phyloP scores from a whole-genome alignment of 2,329 filamentous ascomycete genomes.

The Hansfordia pulvinata region DNA sequence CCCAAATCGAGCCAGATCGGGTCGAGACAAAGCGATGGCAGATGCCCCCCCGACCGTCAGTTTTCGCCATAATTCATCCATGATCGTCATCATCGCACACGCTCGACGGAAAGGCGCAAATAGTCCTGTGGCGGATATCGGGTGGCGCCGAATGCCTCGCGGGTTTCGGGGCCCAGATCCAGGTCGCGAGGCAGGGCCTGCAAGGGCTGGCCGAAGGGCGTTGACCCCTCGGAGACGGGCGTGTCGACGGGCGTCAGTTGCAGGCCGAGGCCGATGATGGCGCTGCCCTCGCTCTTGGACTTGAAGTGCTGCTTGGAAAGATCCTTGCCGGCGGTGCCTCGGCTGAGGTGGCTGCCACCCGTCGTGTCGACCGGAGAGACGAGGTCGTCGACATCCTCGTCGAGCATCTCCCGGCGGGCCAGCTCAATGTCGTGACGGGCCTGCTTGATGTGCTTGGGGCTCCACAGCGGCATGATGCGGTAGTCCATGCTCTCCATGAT shows the following conservation, averaged over 20 bases:
- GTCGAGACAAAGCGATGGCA: no score
- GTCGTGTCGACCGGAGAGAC: no score
- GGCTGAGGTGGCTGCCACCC: no score
- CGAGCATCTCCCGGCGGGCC: constrained; percentile 26
- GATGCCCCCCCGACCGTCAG: no score
- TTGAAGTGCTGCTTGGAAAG: constrained; percentile 18
- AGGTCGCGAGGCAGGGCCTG: constrained; percentile 4
- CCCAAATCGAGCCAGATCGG: no score
- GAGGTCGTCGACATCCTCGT: constrained; percentile 6
- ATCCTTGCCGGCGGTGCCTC: no score
- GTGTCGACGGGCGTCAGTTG: constrained; percentile 27
- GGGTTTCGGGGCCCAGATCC: constrained; percentile 7
- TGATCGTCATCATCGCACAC: no score
- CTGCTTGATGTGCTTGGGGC: constrained; percentile 40
- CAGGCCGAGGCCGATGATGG: constrained; percentile 23
- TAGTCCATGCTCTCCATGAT: constrained; percentile 53
- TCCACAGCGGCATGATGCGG: constrained; percentile 46
- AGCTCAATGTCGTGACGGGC: constrained; percentile 52
- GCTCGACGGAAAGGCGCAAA: constrained; percentile 9
- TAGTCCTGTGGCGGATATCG: constrained; percentile 9
- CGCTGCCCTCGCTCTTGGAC: constrained; percentile 24
- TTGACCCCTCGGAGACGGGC: constrained; percentile 16
- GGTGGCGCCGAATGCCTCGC: constrained; percentile 10
- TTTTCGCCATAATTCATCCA: no score
- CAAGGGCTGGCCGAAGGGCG: constrained; percentile 10